Percentiles rank a stretch among this genome's conserved stretches.
Conservation (phyloP, 2,329 filamentous ascomycete genomes). For the Calonectria crousiana region DNA sequence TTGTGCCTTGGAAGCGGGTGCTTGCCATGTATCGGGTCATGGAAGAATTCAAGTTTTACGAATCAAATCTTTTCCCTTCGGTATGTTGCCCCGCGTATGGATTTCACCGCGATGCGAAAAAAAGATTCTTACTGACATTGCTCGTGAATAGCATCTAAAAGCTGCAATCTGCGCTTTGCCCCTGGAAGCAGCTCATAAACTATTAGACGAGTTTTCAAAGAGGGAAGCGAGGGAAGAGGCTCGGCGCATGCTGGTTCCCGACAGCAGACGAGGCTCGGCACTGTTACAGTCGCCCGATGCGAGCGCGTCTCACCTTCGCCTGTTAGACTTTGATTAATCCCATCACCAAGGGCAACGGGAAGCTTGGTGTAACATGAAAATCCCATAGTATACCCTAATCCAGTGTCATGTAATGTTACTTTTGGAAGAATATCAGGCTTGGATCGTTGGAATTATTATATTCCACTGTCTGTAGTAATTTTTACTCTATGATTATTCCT, state of each 20-base stretch:
- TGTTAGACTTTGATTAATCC: background rate
- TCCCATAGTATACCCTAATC: background rate
- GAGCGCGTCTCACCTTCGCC: background rate
- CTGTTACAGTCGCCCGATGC: background rate
- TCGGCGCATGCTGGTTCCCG: background rate
- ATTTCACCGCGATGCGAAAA: too few species aligned
- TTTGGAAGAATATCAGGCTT: background rate
- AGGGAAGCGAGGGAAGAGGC: slow-evolving; percentile 30
- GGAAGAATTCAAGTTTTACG: slow-evolving; percentile 51
- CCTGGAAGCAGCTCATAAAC: slow-evolving; percentile 31
- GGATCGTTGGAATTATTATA: background rate
- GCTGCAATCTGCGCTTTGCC: slow-evolving; percentile 28
- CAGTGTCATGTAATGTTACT: background rate
- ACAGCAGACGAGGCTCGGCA: background rate
- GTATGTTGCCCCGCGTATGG: background rate
- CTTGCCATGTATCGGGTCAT: slow-evolving; percentile 49
- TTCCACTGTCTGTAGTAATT: background rate
- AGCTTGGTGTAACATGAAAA: background rate
- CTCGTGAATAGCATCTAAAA: background rate
- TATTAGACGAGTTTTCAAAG: slow-evolving; percentile 36
- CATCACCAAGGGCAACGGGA: background rate
- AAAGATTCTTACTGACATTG: background rate
- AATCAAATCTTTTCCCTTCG: slow-evolving; percentile 46
- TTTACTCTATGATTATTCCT: background rate
- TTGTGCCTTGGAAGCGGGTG: slow-evolving; percentile 52